Percentiles rank a stretch among this genome's conserved stretches.
phyloP scores from a whole-genome alignment of 2,329 filamentous ascomycete species.

The Nigrospora osmanthi region DNA sequence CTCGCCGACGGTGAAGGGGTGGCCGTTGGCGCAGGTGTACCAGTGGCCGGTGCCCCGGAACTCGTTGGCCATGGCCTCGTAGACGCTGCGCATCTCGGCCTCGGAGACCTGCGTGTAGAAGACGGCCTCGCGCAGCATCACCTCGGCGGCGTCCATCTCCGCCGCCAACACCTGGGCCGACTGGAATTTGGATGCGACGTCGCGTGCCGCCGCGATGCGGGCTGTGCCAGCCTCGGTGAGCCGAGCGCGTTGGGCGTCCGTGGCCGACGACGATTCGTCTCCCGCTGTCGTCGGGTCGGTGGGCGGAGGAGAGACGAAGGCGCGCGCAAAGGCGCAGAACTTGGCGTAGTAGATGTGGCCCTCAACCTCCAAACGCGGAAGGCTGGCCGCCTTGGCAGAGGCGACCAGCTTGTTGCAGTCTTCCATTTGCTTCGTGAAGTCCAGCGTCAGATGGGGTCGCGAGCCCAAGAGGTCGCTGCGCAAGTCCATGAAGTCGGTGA shows the following conservation, averaged over 20 bases:
- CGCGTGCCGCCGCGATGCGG: slow-evolving; percentile 11
- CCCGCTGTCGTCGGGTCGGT: too few species aligned
- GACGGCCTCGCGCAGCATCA: slow-evolving; percentile 33
- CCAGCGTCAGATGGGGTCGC: background rate
- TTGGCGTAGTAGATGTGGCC: slow-evolving; percentile 39
- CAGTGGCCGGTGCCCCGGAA: slow-evolving; percentile 50
- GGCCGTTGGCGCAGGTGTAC: slow-evolving; percentile 50
- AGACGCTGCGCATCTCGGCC: slow-evolving; percentile 42
- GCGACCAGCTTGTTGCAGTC: slow-evolving; percentile 31
- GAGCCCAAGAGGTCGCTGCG: background rate
- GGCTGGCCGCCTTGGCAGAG: slow-evolving; percentile 21
- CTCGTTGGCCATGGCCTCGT: slow-evolving; percentile 41
- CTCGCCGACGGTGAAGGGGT: slow-evolving; percentile 57
- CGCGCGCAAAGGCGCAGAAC: slow-evolving; percentile 31
- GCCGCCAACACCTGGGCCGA: slow-evolving; percentile 25
- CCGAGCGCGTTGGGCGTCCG: too few species aligned
- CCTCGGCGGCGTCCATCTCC: slow-evolving; percentile 37
- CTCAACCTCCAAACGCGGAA: slow-evolving; percentile 35
- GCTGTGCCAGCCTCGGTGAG: slow-evolving; percentile 1
- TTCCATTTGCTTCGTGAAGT: slow-evolving; percentile 7
- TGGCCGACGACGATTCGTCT: too few species aligned
- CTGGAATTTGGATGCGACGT: slow-evolving; percentile 8
- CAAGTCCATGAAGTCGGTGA: slow-evolving; percentile 2
- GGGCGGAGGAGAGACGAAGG: background rate
- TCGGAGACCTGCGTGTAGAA: slow-evolving; percentile 7